Evolutionary conservation across 169 alveolate species (phyloP), one percentile per base, ranked within the genome.

Genomic region (Besnoitia besnoiti): DNA sequence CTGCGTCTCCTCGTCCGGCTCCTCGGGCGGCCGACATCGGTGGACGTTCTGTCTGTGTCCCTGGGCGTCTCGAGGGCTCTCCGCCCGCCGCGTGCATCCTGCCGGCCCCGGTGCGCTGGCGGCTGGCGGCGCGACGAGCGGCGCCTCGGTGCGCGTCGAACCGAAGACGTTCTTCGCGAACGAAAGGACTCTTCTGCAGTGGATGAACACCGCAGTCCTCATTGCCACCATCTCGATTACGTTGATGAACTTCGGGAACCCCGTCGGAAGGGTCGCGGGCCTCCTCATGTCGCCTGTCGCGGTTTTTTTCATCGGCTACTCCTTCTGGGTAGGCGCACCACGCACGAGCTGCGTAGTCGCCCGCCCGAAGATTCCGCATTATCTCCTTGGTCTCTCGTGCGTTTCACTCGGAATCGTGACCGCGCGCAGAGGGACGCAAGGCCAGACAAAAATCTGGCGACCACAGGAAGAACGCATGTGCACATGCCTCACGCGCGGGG

Each of bases 101-200:
- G 77, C 33, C 12, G 30, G 77, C 35, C 47, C 47, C 12, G 84
- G 46, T 7, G 61, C 59, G 0, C 5, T 61, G 77, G 77, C 5
- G 5, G 40, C 44, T 55, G 75, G 59, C 37, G 35, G 73, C n/a
- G 59, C 59, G 82, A 91, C 61, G 59, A 14, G 37, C 80, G 61
- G 93, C 91, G 49, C 97, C 0, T 92, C 96, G 19, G 97, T 96
- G 37, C 91, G 97, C 44, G 97, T 96, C 0, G 97, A 96, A 77
- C 97, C 97, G 30, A 96, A 96, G 94, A 96, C 97, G 7, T 96
- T 96, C 92, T 96, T 96, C 92, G 97, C 97, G 7, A 96, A 96
- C 46, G 97, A 96, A 73, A 85, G 97, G 51, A 96, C 97, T 19
- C 85, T 95, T 12, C 91, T 96, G 44, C 97, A 95, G 88, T 96